Conservation (phyloP, 768 basidiomycete species). For the Suillus americanus region DNA sequence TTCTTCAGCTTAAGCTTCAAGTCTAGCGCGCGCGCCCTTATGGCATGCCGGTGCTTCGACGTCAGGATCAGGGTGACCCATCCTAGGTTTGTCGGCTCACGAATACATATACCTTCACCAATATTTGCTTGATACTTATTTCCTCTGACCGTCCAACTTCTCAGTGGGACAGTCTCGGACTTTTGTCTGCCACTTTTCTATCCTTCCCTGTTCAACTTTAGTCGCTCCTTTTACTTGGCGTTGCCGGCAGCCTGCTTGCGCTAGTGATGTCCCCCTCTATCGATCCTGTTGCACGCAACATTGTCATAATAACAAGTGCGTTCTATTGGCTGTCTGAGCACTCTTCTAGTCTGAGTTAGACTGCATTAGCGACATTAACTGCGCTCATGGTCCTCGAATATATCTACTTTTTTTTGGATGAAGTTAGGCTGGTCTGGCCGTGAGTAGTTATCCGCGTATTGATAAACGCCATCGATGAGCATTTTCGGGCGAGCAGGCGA, state of each 20-base stretch:
- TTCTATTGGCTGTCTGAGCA: background rate
- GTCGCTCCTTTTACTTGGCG: constrained; percentile 2
- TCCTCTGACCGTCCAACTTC: background rate
- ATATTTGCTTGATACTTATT: background rate
- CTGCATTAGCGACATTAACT: constrained; percentile 11
- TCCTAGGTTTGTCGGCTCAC: background rate
- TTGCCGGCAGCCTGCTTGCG: background rate
- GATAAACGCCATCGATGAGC: background rate
- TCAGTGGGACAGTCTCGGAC: background rate
- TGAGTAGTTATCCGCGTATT: constrained; percentile 9
- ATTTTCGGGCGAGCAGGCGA: background rate
- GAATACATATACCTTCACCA: background rate
- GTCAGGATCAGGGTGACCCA: background rate
- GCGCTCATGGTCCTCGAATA: constrained; percentile 19
- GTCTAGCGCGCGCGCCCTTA: background rate
- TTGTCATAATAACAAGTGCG: background rate
- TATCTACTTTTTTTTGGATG: no score
- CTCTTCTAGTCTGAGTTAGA: background rate
- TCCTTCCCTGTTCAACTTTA: background rate
- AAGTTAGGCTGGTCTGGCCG: constrained; percentile 18
- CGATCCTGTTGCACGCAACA: background rate
- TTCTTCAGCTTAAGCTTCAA: background rate
- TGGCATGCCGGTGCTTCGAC: background rate
- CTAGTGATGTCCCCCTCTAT: background rate
- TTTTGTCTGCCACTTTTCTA: background rate